phyloP scores from a whole-genome alignment of 352 stramenopile species.

The Pythium apleroticum region DNA sequence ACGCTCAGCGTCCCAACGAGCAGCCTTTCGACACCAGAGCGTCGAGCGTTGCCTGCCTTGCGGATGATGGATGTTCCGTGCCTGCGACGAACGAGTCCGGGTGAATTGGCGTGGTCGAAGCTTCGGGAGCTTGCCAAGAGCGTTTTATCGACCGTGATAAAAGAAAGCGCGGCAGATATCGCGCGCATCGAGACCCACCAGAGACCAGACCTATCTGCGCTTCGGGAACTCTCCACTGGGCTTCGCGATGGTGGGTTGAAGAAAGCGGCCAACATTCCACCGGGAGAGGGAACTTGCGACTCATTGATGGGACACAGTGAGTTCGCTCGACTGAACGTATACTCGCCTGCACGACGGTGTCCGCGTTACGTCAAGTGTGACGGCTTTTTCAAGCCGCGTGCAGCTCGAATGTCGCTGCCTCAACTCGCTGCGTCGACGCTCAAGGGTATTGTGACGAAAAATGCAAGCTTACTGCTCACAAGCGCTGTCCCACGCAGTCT shows the following conservation, averaged over 20 bases:
- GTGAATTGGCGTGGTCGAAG: neutral
- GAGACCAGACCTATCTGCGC: neutral
- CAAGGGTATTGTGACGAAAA: slow-evolving; percentile 22
- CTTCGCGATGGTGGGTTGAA: neutral
- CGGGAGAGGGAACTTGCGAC: neutral
- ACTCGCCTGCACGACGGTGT: neutral
- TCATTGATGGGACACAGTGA: neutral
- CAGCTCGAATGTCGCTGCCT: neutral
- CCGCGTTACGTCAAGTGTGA: slow-evolving; percentile 11
- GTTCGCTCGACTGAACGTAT: no score
- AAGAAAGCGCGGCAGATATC: neutral
- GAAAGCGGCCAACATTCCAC: neutral
- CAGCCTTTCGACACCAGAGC: no score
- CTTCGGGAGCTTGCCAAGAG: neutral
- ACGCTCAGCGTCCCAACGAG: no score
- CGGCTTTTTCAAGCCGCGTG: neutral
- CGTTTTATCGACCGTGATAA: neutral
- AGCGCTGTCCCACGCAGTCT: neutral
- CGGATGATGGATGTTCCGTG: neutral
- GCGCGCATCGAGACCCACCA: neutral
- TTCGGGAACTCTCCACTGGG: neutral
- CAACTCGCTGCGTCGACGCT: slow-evolving; percentile 1
- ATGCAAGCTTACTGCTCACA: slow-evolving; percentile 7
- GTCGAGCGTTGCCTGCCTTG: neutral
- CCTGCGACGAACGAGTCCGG: neutral